A percentile compares a stretch with the other conserved stretches of the same genome.
Evolutionary conservation across 768 basidiomycete genomes (phyloP).

Genomic region (Pulveroboletus sp.): DNA sequence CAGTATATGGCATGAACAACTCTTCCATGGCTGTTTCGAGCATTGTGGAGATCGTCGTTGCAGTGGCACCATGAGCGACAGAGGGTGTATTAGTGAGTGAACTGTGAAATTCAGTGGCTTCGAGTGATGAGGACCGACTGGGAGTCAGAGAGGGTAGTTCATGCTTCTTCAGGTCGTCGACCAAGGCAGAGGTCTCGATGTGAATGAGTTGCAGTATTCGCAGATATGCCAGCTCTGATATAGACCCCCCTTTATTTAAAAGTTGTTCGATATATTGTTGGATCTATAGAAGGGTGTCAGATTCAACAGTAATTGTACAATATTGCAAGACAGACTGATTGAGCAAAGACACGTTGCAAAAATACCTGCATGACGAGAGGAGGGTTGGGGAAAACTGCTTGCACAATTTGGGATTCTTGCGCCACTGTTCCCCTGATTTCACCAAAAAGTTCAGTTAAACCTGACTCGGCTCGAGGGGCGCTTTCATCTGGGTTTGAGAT

Average conservation of each 20-base stretch:
- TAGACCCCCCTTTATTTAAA: slow-evolving; percentile 65
- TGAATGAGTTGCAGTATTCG: slow-evolving; percentile 90
- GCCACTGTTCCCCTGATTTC: slow-evolving; percentile 91
- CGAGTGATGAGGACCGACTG: slow-evolving; percentile 55
- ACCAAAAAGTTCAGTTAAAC: slow-evolving; percentile 72
- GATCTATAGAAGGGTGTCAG: slow-evolving; percentile 52
- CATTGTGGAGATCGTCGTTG: slow-evolving; percentile 68
- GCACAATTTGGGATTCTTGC: slow-evolving; percentile 96
- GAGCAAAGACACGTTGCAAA: slow-evolving; percentile 94
- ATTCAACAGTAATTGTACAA: neutral
- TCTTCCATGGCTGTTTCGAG: slow-evolving; percentile 97
- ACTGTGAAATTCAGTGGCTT: slow-evolving; percentile 58
- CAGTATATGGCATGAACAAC: slow-evolving; percentile 90
- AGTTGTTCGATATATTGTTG: slow-evolving; percentile 95
- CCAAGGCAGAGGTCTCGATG: slow-evolving; percentile 67
- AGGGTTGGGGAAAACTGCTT: slow-evolving; percentile 97
- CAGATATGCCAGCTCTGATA: slow-evolving; percentile 88
- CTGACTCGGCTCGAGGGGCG: slow-evolving; percentile 77
- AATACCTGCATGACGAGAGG: slow-evolving; percentile 98
- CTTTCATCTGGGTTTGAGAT: slow-evolving; percentile 77
- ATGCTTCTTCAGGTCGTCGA: slow-evolving; percentile 90
- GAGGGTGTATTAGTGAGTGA: slow-evolving; percentile 44
- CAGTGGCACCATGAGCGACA: slow-evolving; percentile 40
- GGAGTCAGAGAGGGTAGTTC: slow-evolving; percentile 72
- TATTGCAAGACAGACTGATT: slow-evolving; percentile 64